A percentile compares a stretch with the other conserved stretches of the same genome.
phyloP scores from a whole-genome alignment of 495 filamentous ascomycete genomes.

The Xylaria flabelliformis region DNA sequence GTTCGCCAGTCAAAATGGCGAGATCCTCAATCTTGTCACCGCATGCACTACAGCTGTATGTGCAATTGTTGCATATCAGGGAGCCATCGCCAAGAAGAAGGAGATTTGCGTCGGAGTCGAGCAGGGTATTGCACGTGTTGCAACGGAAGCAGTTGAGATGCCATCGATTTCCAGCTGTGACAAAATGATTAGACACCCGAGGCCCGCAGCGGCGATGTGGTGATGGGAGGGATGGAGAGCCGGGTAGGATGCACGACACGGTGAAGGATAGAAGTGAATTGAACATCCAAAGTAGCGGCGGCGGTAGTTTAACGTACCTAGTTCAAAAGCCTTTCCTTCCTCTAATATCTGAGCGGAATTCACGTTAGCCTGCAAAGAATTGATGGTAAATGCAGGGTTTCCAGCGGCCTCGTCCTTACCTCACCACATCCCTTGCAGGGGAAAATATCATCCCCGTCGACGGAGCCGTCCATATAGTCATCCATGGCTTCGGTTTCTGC shows the following conservation, averaged over 20 bases:
- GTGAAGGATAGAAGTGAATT: not conserved
- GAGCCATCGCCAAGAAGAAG: slow-evolving; percentile 96
- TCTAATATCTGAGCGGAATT: slow-evolving; percentile 75
- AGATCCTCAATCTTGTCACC: slow-evolving; percentile 98
- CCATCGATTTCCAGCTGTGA: slow-evolving; percentile 93
- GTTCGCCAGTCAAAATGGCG: slow-evolving; percentile 96
- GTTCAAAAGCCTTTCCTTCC: slow-evolving; percentile 97
- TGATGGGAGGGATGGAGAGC: not conserved
- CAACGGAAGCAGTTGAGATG: slow-evolving; percentile 99
- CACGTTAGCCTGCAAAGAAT: slow-evolving; percentile 11
- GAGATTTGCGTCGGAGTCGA: slow-evolving; percentile 98
- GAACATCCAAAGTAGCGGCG: not conserved
- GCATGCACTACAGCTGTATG: slow-evolving; percentile 98
- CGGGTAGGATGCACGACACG: slow-evolving; percentile 3
- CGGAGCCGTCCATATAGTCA: slow-evolving; percentile 77
- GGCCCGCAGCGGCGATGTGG: slow-evolving; percentile 12
- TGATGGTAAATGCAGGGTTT: not conserved
- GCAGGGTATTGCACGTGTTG: slow-evolving; percentile 91
- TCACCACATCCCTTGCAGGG: slow-evolving; percentile 98
- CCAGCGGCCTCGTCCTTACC: slow-evolving; percentile 55
- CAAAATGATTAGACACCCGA: slow-evolving; percentile 29
- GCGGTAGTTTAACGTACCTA: slow-evolving; percentile 68
- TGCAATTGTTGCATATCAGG: slow-evolving; percentile 98
- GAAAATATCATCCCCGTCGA: slow-evolving; percentile 89
- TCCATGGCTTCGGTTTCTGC: slow-evolving; percentile 46